Evolutionary conservation across 2,329 filamentous ascomycete species (phyloP).

Genomic region (Diaporthe velutina): DNA sequence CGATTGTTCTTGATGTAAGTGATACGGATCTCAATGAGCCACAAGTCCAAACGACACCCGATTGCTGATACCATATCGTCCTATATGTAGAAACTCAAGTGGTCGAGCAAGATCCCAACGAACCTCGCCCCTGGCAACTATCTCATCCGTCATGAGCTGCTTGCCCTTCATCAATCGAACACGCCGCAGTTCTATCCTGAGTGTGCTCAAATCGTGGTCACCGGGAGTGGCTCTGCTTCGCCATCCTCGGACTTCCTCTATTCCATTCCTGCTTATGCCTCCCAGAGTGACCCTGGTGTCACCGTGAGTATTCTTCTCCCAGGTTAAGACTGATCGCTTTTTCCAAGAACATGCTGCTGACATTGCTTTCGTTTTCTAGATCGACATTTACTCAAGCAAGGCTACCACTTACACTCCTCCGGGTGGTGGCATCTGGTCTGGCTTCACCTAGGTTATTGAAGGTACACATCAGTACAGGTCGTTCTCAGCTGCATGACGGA

Average conservation of each 20-base stretch:
- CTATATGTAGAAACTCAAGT: constrained; percentile 53
- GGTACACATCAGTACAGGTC: no score
- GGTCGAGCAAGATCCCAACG: constrained; percentile 63
- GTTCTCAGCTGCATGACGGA: not conserved
- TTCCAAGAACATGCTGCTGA: not conserved
- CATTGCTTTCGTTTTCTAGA: constrained; percentile 41
- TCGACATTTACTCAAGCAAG: constrained; percentile 61
- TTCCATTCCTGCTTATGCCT: constrained; percentile 59
- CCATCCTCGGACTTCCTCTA: constrained; percentile 57
- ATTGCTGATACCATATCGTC: not conserved
- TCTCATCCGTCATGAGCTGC: constrained; percentile 68
- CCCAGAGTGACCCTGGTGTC: constrained; percentile 62
- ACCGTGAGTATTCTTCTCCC: constrained; percentile 55
- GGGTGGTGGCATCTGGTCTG: constrained; percentile 63
- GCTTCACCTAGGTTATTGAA: constrained; percentile 44
- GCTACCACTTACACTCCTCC: constrained; percentile 61
- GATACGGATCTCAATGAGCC: no score
- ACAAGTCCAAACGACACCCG: rapidly evolving
- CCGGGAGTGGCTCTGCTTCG: constrained; percentile 59
- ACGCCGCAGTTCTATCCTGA: constrained; percentile 67
- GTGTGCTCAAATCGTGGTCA: constrained; percentile 66
- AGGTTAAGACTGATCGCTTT: not conserved
- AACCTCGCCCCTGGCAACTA: constrained; percentile 66
- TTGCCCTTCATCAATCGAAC: constrained; percentile 67
- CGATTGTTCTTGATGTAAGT: constrained; percentile 53